A percentile compares a stretch with the other conserved stretches of the same genome.
Evolutionary conservation across 768 basidiomycete genomes (phyloP).

Genomic region (Megacollybia marginata): DNA sequence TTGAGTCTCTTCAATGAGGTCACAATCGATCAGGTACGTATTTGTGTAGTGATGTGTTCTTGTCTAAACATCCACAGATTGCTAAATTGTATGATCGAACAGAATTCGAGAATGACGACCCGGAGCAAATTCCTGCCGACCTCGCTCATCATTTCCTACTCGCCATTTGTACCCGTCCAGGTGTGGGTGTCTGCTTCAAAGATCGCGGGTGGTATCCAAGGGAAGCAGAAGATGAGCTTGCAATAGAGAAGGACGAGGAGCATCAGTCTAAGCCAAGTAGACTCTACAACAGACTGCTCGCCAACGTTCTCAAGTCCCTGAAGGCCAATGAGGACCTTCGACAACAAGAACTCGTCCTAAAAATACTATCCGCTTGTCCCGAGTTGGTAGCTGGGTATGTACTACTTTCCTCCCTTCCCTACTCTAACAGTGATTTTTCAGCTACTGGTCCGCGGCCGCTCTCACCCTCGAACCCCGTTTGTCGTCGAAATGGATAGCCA

Average conservation of each 20-base stretch:
- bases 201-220: constrained; percentile 90
- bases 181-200: constrained; percentile 79
- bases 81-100: constrained; percentile 67
- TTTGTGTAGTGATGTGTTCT: background rate
- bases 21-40: constrained; percentile 53
- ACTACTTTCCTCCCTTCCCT: constrained; percentile 4
- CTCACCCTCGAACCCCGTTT: constrained; percentile 81
- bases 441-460: constrained; percentile 64
- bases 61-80: constrained; percentile 35
- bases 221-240: constrained; percentile 37
- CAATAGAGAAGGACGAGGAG: constrained; percentile 28
- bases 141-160: constrained; percentile 84
- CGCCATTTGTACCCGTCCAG: constrained; percentile 74
- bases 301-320: constrained; percentile 62
- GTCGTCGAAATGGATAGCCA: constrained; percentile 87
- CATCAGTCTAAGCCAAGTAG: constrained; percentile 32
- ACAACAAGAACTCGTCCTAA: constrained; percentile 78
- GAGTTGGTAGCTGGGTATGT: constrained; percentile 75
- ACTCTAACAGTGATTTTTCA: constrained; percentile 16
- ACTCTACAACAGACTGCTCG: constrained; percentile 79
- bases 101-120: constrained; percentile 36
- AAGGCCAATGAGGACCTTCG: constrained; percentile 86
- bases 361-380: constrained; percentile 76
- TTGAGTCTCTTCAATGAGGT: constrained; percentile 64
- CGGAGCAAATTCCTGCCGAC: constrained; percentile 62